These are phyloP conservation scores for Lindgomyces ingoldianus DNA, from an alignment of 495 filamentous ascomycete genomes.

Conservation along the genomic window DNA sequence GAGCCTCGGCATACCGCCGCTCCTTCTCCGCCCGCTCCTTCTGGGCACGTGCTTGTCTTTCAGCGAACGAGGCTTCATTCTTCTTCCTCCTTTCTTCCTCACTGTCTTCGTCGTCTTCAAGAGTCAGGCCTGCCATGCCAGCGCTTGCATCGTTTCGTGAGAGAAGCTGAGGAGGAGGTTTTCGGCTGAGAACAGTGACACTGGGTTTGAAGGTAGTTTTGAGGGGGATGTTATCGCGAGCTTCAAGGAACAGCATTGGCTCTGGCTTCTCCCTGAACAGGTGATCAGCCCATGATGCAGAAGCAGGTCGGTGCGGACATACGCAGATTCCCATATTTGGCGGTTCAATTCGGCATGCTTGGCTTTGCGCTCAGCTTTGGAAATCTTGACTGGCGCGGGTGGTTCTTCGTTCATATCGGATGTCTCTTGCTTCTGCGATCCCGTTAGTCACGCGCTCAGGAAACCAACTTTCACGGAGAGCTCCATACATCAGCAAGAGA, in stretches of 20 bases:
- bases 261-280: conserved; percentile 58
- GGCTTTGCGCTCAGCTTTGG: conserved; percentile 74
- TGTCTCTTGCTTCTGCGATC: conserved; percentile 46
- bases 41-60: conserved; percentile 71
- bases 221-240: conserved; percentile 66
- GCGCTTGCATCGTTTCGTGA: conserved; percentile 53
- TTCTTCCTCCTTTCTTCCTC: conserved; percentile 64
- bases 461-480: no score
- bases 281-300: conserved; percentile 30
- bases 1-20: conserved; percentile 79
- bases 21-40: conserved; percentile 84
- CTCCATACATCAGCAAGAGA: conserved; percentile 65
- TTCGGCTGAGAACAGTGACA: conserved; percentile 80
- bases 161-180: conserved; percentile 60
- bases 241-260: conserved; percentile 70
- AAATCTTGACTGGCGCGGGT: conserved; percentile 48
- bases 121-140: conserved; percentile 55
- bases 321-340: conserved; percentile 88
- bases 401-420: conserved; percentile 14
- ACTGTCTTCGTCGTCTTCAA: conserved; percentile 63
- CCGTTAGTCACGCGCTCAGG: conserved; percentile 8
- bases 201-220: conserved; percentile 80
- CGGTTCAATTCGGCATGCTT: conserved; percentile 80
- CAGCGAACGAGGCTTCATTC: conserved; percentile 62
- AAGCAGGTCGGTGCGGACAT: conserved; percentile 46